Conservation (phyloP, 2,329 filamentous ascomycete species). For the Phyllosticta citriasiana region DNA sequence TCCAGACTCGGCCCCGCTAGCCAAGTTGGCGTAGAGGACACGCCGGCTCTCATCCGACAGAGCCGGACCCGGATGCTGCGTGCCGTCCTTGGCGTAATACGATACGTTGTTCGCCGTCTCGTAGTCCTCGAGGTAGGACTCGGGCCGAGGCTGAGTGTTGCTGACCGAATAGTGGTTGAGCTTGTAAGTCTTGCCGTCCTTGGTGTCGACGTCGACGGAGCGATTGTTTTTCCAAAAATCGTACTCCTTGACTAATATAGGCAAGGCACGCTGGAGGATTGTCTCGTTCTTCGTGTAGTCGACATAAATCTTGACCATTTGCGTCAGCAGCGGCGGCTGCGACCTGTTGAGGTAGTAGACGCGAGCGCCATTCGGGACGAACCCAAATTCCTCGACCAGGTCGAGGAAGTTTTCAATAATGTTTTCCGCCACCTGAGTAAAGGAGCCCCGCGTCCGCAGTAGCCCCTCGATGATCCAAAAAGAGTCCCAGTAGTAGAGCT, state of each 20-base stretch:
- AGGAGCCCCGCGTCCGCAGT: slow-evolving; percentile 53
- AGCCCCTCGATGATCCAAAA: slow-evolving; percentile 60
- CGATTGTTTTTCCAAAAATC: slow-evolving; percentile 54
- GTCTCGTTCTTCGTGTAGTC: slow-evolving; percentile 54
- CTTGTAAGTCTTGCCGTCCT: slow-evolving; percentile 39
- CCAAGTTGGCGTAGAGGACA: slow-evolving; percentile 51
- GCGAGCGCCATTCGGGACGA: slow-evolving; percentile 59
- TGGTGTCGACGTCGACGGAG: slow-evolving; percentile 40
- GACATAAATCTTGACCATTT: slow-evolving; percentile 57
- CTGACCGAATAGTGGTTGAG: slow-evolving; percentile 52
- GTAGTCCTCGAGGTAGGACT: slow-evolving; percentile 58
- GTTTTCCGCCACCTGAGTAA: slow-evolving; percentile 53
- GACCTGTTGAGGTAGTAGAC: slow-evolving; percentile 59
- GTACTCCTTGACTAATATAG: slow-evolving; percentile 54
- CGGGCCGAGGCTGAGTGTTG: slow-evolving; percentile 57
- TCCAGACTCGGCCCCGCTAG: slow-evolving; percentile 54
- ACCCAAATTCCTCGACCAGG: slow-evolving; percentile 53
- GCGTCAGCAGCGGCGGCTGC: slow-evolving; percentile 54
- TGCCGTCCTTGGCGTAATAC: slow-evolving; percentile 50
- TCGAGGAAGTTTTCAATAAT: slow-evolving; percentile 63
- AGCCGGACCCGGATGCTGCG: slow-evolving; percentile 45
- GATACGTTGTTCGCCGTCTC: slow-evolving; percentile 54
- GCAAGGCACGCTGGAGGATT: slow-evolving; percentile 51
- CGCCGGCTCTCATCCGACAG: slow-evolving; percentile 46
- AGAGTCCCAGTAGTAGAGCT: slow-evolving; percentile 63